Conservation (phyloP, 108 stramenopile species). For the Conticribra guillardii region DNA sequence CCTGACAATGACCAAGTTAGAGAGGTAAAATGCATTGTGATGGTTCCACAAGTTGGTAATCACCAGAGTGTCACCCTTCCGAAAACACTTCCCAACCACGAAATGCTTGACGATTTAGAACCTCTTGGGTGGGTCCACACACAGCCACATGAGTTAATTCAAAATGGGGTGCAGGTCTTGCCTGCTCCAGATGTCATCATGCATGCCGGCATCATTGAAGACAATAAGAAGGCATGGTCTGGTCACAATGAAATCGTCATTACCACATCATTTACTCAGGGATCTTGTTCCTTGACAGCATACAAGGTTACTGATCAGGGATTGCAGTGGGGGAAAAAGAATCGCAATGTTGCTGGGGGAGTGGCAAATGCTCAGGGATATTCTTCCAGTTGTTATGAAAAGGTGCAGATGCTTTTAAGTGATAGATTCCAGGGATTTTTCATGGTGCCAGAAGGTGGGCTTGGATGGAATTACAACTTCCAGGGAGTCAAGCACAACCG, state of each 20-base stretch:
- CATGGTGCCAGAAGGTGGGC: slow-evolving; percentile 93
- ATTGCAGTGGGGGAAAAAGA: slow-evolving; percentile 96
- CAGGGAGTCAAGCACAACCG: slow-evolving; percentile 95
- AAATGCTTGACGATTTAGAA: slow-evolving; percentile 92
- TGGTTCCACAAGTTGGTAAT: slow-evolving; percentile 98
- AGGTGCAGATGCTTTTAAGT: slow-evolving; percentile 97
- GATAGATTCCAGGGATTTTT: slow-evolving; percentile 99
- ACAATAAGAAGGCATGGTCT: slow-evolving; percentile 87
- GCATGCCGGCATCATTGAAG: slow-evolving; percentile 88
- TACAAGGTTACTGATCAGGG: slow-evolving; percentile 94
- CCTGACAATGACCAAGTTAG: slow-evolving; percentile 95
- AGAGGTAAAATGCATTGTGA: slow-evolving; percentile 96
- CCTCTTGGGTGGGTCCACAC: slow-evolving; percentile 99
- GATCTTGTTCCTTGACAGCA: slow-evolving; percentile 97
- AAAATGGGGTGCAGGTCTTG: slow-evolving; percentile 89
- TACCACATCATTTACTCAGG: slow-evolving; percentile 98
- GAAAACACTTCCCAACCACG: slow-evolving; percentile 90
- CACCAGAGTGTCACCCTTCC: slow-evolving; percentile 97
- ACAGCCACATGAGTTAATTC: slow-evolving; percentile 97
- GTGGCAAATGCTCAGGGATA: slow-evolving; percentile 93
- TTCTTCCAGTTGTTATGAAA: slow-evolving; percentile 93
- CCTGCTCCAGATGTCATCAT: slow-evolving; percentile 93
- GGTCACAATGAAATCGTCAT: slow-evolving; percentile 94
- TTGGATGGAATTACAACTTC: slow-evolving; percentile 99
- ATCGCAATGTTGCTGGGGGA: slow-evolving; percentile 86